Conservation (phyloP, 345 rosid genomes). For the Salix dunnii region DNA sequence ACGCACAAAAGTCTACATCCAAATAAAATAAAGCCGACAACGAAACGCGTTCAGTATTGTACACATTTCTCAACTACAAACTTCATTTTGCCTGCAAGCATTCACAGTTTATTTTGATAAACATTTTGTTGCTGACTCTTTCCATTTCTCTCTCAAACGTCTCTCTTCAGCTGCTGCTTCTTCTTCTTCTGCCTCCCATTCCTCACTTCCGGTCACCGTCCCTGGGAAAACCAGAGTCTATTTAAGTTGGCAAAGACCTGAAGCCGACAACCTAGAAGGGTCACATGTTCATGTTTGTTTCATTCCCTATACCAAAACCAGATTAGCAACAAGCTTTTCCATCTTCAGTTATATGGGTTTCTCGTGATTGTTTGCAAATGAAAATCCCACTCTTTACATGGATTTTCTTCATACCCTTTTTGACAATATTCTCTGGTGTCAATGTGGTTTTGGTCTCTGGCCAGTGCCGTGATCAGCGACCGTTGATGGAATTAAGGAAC, state of each 20-base stretch:
- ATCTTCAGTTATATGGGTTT: neutral
- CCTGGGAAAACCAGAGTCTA: neutral
- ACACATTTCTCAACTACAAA: neutral
- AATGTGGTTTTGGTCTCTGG: constrained; percentile 18
- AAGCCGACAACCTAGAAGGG: neutral
- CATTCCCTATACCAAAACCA: neutral
- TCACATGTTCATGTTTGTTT: neutral
- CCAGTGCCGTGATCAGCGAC: constrained; percentile 38
- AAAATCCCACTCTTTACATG: neutral
- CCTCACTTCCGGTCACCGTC: neutral
- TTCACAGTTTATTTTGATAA: neutral
- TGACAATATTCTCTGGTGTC: neutral
- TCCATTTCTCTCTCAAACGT: neutral
- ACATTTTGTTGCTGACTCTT: neutral
- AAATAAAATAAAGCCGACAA: constrained; percentile 6
- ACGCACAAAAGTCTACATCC: neutral
- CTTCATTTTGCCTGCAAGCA: neutral
- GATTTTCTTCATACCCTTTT: neutral
- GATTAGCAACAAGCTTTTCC: neutral
- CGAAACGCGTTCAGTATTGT: neutral
- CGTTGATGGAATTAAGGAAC: constrained; percentile 32
- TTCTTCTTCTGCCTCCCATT: neutral
- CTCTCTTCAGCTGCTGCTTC: neutral
- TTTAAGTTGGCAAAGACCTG: neutral
- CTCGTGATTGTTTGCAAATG: constrained; percentile 8